Evolutionary conservation across 306 rosid species (phyloP).

Genomic region (Castanospermum australe): DNA sequence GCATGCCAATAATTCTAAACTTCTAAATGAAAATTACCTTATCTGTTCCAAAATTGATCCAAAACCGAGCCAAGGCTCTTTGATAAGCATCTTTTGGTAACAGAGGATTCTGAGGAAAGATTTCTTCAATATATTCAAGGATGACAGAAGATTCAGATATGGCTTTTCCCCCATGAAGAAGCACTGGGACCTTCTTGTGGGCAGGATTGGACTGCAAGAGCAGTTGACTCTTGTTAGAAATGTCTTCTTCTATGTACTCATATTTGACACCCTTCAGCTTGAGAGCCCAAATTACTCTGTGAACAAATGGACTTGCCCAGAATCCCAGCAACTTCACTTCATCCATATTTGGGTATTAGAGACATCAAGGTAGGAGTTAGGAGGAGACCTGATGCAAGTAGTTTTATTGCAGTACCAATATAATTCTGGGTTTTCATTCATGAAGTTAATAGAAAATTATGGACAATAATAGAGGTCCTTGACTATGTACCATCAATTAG

Average conservation of each 20-base stretch:
- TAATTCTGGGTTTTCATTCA: not conserved
- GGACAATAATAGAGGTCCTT: not conserved
- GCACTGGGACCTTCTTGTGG: conserved; percentile 32
- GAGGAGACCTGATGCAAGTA: not conserved
- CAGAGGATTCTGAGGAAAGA: conserved; percentile 23
- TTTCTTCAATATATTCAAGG: conserved; percentile 35
- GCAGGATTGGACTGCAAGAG: conserved; percentile 26
- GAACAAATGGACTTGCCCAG: not conserved
- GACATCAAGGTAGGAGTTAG: not conserved
- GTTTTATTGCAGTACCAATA: not conserved
- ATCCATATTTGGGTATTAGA: not conserved
- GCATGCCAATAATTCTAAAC: not conserved
- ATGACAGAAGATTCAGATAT: conserved; percentile 17
- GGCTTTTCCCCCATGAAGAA: conserved; percentile 19
- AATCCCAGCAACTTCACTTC: conserved; percentile 14
- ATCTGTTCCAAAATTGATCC: conserved; percentile 13
- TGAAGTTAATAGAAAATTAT: not conserved
- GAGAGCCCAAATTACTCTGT: not conserved
- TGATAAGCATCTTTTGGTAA: conserved; percentile 25
- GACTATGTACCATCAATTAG: too few species aligned
- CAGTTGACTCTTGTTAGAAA: conserved; percentile 1
- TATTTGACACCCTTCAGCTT: not conserved
- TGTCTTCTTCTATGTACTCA: conserved; percentile 17
- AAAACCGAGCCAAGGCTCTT: conserved; percentile 31
- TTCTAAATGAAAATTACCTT: conserved; percentile 18